phyloP scores from a whole-genome alignment of 805 yeast species.

The Starmerella sirachaensis region DNA sequence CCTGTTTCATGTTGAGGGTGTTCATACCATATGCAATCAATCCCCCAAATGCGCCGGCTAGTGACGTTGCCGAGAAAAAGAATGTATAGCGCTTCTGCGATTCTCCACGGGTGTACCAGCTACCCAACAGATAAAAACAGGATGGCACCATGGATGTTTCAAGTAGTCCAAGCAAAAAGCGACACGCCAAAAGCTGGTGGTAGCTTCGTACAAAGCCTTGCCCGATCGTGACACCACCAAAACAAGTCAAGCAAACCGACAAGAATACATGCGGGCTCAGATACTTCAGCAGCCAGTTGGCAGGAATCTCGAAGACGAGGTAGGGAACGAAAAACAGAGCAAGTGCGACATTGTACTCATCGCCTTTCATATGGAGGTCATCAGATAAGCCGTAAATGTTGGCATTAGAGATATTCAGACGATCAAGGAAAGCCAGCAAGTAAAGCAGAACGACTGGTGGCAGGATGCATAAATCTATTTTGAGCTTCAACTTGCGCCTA shows the following conservation, averaged over 20 bases:
- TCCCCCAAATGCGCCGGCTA: slow-evolving; percentile 71
- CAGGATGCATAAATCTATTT: slow-evolving; percentile 55
- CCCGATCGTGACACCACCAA: slow-evolving; percentile 51
- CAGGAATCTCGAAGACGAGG: slow-evolving; percentile 48
- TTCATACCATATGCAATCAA: slow-evolving; percentile 54
- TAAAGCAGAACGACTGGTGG: slow-evolving; percentile 68
- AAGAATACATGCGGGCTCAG: slow-evolving; percentile 57
- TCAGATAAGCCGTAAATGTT: slow-evolving; percentile 53
- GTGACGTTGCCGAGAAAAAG: slow-evolving; percentile 57
- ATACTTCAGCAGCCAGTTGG: slow-evolving; percentile 50
- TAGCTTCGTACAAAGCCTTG: slow-evolving; percentile 51
- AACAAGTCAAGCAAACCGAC: slow-evolving; percentile 42
- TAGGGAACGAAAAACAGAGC: slow-evolving; percentile 66
- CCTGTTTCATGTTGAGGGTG: slow-evolving; percentile 37
- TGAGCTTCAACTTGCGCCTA: slow-evolving; percentile 46
- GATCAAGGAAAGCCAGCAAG: slow-evolving; percentile 63
- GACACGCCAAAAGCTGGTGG: slow-evolving; percentile 47
- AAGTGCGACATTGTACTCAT: slow-evolving; percentile 51
- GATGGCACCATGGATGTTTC: slow-evolving; percentile 69
- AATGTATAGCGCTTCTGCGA: slow-evolving; percentile 58
- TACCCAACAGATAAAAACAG: slow-evolving; percentile 54
- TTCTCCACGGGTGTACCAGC: slow-evolving; percentile 53
- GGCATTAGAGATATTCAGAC: slow-evolving; percentile 76
- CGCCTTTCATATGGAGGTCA: slow-evolving; percentile 43
- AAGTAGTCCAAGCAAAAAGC: slow-evolving; percentile 53